Evolutionary conservation across 1,284 basidiomycete species (phyloP).

Genomic region (Ganoderma sinense): DNA sequence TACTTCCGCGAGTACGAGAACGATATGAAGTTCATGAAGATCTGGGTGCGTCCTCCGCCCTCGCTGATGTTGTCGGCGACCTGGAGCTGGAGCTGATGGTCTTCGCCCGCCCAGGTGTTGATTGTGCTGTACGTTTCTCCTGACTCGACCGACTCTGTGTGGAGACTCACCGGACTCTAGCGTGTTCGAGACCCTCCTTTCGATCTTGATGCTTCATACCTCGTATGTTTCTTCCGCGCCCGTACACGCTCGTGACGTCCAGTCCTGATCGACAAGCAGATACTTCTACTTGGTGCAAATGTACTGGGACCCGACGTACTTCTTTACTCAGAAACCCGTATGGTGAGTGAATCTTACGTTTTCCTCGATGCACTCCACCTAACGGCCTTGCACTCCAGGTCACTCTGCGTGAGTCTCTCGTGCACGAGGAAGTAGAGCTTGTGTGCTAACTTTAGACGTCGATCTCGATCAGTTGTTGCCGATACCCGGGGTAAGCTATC

Average conservation of each 20-base stretch:
- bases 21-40: not conserved
- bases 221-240: slow-evolving; percentile 5
- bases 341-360: slow-evolving; percentile 1
- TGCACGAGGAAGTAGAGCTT: too few relatives aligned
- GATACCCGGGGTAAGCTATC: slow-evolving; percentile 12
- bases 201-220: slow-evolving; percentile 8
- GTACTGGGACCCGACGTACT: slow-evolving; percentile 18
- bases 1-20: slow-evolving; percentile 6
- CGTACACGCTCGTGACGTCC: too few relatives aligned
- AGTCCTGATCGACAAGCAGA: not conserved
- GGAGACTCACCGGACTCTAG: too few relatives aligned
- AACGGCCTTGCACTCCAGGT: not conserved
- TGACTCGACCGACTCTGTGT: too few relatives aligned
- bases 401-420: slow-evolving; percentile 10
- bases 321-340: slow-evolving; percentile 7
- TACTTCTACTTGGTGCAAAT: slow-evolving; percentile 15
- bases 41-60: slow-evolving; percentile 16
- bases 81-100: too few relatives aligned
- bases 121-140: not conserved
- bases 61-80: too few relatives aligned
- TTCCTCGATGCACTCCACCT: too few relatives aligned
- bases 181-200: slow-evolving; percentile 9
- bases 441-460: too few relatives aligned
- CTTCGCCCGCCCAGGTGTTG: not conserved
- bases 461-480: not conserved